Conservation (phyloP, 202 grass and related monocot species). For the Schoenoplectus triqueter region DNA sequence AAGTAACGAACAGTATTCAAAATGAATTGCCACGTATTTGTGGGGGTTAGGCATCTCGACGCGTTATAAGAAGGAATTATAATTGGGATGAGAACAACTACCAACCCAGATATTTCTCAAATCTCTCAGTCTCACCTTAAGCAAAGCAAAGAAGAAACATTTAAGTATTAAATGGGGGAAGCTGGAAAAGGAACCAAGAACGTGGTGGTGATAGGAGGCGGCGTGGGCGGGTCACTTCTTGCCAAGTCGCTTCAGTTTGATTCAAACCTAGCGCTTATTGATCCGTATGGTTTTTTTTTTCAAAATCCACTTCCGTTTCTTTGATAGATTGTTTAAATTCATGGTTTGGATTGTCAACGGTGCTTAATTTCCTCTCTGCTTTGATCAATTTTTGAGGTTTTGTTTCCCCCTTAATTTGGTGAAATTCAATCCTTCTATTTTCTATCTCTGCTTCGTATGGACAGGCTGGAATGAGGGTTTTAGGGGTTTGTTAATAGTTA, state of each 20-base stretch:
- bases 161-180: background rate
- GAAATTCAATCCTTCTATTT: constrained; percentile 7
- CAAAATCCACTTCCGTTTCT: constrained; percentile 47
- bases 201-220: constrained; percentile 47
- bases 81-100: background rate
- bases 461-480: background rate
- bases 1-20: background rate
- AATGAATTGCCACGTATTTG: constrained; percentile 5
- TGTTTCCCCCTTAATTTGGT: constrained; percentile 27
- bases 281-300: constrained; percentile 43
- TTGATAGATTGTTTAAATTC: constrained; percentile 29
- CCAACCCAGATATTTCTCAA: background rate
- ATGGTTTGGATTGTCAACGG: background rate
- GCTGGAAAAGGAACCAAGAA: constrained; percentile 10
- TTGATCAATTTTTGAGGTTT: constrained; percentile 29
- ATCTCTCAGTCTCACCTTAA: constrained; percentile 4
- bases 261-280: constrained; percentile 51
- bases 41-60: constrained; percentile 22
- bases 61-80: constrained; percentile 24
- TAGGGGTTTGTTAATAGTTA: background rate
- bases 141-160: background rate
- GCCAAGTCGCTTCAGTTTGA: constrained; percentile 41
- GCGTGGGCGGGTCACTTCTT: constrained; percentile 39
- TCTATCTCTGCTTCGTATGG: background rate
- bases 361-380: background rate